phyloP scores from a whole-genome alignment of 805 yeast genomes.

The Barnettozyma pratensis region DNA sequence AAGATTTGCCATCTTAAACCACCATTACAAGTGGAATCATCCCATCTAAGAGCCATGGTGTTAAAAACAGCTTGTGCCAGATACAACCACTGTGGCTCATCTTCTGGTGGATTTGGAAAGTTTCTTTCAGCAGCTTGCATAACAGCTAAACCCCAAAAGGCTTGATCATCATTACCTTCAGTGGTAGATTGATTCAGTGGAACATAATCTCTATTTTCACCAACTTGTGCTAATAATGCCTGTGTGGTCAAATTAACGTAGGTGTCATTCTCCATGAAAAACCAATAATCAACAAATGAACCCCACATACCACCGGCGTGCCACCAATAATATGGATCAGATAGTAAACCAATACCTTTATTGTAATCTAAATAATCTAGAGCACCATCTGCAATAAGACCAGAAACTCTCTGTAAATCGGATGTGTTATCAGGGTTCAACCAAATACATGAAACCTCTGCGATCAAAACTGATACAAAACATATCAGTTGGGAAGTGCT shows the following conservation, averaged over 20 bases:
- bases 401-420: slow-evolving; percentile 41
- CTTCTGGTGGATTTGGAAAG: slow-evolving; percentile 62
- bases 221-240: slow-evolving; percentile 62
- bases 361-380: slow-evolving; percentile 61
- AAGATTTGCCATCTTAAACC: slow-evolving; percentile 93
- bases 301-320: slow-evolving; percentile 77
- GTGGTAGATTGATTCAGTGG: slow-evolving; percentile 79
- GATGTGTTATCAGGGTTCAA: slow-evolving; percentile 26
- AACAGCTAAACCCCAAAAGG: slow-evolving; percentile 85
- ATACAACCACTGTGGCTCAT: slow-evolving; percentile 66
- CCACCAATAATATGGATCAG: slow-evolving; percentile 85
- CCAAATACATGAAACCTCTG: slow-evolving; percentile 16
- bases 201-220: slow-evolving; percentile 59
- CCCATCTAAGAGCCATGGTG: slow-evolving; percentile 83
- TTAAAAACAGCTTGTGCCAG: slow-evolving; percentile 82
- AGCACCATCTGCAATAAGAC: slow-evolving; percentile 57
- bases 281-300: slow-evolving; percentile 59
- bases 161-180: slow-evolving; percentile 93
- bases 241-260: slow-evolving; percentile 48
- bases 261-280: slow-evolving; percentile 61
- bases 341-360: slow-evolving; percentile 68
- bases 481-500: neutral
- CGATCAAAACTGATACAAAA: slow-evolving; percentile 1
- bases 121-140: slow-evolving; percentile 83
- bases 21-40: slow-evolving; percentile 54